phyloP scores from a whole-genome alignment of 2,329 filamentous ascomycete species.

The Torrubiella hemipterigena region DNA sequence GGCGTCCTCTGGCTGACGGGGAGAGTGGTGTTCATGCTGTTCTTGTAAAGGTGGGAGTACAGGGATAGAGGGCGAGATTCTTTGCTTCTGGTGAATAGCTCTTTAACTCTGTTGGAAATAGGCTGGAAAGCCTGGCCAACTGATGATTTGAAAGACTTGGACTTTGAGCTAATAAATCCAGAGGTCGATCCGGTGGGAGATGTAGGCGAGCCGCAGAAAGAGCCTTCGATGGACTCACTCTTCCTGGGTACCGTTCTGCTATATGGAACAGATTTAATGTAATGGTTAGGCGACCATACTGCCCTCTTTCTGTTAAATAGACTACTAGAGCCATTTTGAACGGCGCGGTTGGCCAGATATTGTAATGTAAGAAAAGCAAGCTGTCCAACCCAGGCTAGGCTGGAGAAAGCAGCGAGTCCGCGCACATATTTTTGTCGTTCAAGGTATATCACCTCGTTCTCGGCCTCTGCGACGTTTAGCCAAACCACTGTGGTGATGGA shows the following conservation, averaged over 20 bases:
- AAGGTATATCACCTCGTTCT: no score
- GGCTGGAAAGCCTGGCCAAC: slow-evolving; percentile 38
- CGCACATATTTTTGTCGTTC: no score
- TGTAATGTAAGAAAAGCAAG: slow-evolving; percentile 22
- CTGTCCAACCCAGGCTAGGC: neutral
- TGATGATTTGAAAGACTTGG: slow-evolving; percentile 25
- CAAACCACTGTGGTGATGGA: no score
- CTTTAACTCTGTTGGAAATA: no score
- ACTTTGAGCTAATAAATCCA: no score
- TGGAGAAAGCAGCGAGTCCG: neutral
- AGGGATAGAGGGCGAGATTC: slow-evolving; percentile 35
- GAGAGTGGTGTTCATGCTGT: slow-evolving; percentile 47
- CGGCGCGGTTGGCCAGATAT: slow-evolving; percentile 17
- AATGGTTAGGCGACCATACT: slow-evolving; percentile 9
- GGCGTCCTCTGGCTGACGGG: slow-evolving; percentile 65
- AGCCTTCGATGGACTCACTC: slow-evolving; percentile 18
- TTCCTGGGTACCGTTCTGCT: slow-evolving; percentile 27
- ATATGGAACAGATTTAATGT: slow-evolving; percentile 43
- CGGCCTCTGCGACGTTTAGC: no score
- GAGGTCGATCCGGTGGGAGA: no score
- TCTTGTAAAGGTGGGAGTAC: slow-evolving; percentile 27
- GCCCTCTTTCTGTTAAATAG: slow-evolving; percentile 16
- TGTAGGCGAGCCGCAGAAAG: no score
- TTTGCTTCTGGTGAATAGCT: no score
- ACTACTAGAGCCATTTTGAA: no score